Evolutionary conservation across 2,329 filamentous ascomycete genomes (phyloP), one percentile per base, ranked within the genome.

Genomic region (Fusarium pseudograminearum): DNA sequence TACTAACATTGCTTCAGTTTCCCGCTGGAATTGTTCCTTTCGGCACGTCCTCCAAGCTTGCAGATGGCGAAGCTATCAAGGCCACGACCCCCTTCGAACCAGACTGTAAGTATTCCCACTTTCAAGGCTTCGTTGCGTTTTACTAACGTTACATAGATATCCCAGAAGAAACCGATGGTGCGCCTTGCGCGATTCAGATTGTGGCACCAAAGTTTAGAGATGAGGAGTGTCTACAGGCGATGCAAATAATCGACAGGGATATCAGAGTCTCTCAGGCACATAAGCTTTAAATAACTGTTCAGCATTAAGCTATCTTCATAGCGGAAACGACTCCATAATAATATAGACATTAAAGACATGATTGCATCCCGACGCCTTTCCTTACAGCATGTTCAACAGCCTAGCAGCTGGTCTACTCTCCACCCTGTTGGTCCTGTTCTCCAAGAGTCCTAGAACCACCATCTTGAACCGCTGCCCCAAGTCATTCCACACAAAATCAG

Each of bases 21-120:
- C 71, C 72, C 9, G 72, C 72, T 7, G 72, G 72, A 2, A 73
- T 74, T 3, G 69, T 74, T 14, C 72, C 72, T 0, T 74, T 56
- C 1, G 72, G 69, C 7, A 67, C 33, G 0, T 50, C 67, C 0
- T 74, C 72, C 12, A 73, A 74, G 22, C 42, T 58, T 1, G 51
- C 61, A 2, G 72, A 74, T 15, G 40, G 45, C 0, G 38, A 69
- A 1, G 47, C n/a, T 7, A 44, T 71, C 7, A 65, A 71, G 24
- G 67, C 56, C 2, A 56, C 31, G 1, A 67, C 60, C 4, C 44
- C 63, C 1, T 74, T 74, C 26, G 72, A 74, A 2, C 55, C 72
- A 11, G 71, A 74, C 4, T 74, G 71, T 74, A 41, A n/a, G 71
- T 58, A 14, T 4, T 1, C 2, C 5, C 3, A 0, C 3, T 12